Conservation (phyloP, 352 stramenopile genomes). For the Phytophthora hibernalis region DNA sequence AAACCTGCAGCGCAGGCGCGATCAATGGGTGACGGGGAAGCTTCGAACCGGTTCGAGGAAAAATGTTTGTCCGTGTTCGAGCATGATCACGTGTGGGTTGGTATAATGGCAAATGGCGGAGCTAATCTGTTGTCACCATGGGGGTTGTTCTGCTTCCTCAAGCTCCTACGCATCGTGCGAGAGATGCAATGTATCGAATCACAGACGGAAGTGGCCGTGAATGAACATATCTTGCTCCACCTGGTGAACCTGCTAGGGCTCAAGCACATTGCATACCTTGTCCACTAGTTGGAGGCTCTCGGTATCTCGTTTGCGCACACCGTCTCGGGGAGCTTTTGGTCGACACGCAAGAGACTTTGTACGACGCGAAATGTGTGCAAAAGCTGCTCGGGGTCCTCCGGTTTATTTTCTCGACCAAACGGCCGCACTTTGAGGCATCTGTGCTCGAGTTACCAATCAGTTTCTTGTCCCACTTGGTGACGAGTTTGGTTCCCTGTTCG, state of each 20-base stretch:
- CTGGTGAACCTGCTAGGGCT: constrained; percentile 67
- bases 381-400: constrained; percentile 70
- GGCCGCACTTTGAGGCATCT: constrained; percentile 61
- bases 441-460: constrained; percentile 78
- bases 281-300: constrained; percentile 87
- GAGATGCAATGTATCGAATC: constrained; percentile 64
- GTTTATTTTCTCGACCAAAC: constrained; percentile 64
- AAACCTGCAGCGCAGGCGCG: constrained; percentile 36
- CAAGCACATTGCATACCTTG: constrained; percentile 66
- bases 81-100: constrained; percentile 52
- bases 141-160: constrained; percentile 87
- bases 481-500: constrained; percentile 86
- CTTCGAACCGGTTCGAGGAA: constrained; percentile 24
- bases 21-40: constrained; percentile 3
- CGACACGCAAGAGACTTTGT: constrained; percentile 74
- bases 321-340: constrained; percentile 67
- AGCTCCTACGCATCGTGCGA: constrained; percentile 75
- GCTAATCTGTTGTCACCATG: constrained; percentile 79
- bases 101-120: constrained; percentile 58
- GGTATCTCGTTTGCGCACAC: constrained; percentile 80
- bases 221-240: constrained; percentile 62
- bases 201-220: constrained; percentile 55
- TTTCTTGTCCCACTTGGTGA: constrained; percentile 86
- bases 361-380: constrained; percentile 70
- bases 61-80: constrained; percentile 59